Percentiles rank a stretch among this genome's conserved stretches.
phyloP scores from a whole-genome alignment of 2,329 filamentous ascomycete genomes.

The Metarhizium anisopliae region DNA sequence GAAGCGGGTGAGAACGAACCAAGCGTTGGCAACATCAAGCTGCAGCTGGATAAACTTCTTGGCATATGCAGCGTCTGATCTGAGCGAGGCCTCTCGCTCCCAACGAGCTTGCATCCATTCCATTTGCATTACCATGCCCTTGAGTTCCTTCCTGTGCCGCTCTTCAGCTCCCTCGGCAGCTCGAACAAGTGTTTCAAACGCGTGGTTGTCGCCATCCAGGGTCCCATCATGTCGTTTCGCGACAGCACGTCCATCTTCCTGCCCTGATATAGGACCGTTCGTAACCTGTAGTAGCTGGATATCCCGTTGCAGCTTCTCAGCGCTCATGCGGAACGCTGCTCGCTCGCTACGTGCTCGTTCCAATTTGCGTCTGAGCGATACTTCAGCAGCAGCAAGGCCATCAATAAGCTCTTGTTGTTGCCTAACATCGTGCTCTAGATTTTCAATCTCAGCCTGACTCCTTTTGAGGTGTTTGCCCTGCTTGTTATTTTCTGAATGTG shows the following conservation, averaged over 20 bases:
- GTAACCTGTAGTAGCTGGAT: conserved; percentile 35
- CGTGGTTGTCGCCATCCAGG: conserved; percentile 24
- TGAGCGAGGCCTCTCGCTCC: conserved; percentile 70
- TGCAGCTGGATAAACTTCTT: conserved; percentile 77
- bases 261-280: conserved; percentile 17
- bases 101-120: conserved; percentile 79
- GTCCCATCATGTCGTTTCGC: conserved; percentile 24
- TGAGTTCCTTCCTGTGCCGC: conserved; percentile 65
- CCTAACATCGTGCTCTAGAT: conserved; percentile 62
- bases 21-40: conserved; percentile 77
- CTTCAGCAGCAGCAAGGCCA: conserved; percentile 45
- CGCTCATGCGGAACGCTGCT: conserved; percentile 42
- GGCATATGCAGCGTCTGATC: conserved; percentile 72
- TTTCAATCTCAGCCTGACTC: conserved; percentile 55
- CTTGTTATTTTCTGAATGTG: conserved; percentile 33
- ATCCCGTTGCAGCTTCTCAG: conserved; percentile 45
- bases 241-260: conserved; percentile 10
- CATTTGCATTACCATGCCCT: conserved; percentile 81
- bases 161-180: conserved; percentile 55
- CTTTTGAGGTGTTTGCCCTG: conserved; percentile 53
- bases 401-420: conserved; percentile 60
- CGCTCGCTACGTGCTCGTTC: conserved; percentile 61
- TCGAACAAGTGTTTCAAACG: conserved; percentile 50
- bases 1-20: conserved; percentile 51
- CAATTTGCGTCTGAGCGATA: conserved; percentile 56